A percentile compares a stretch with the other conserved stretches of the same genome.
Conservation (phyloP, 768 basidiomycete species). For the Agaricus bisporus region DNA sequence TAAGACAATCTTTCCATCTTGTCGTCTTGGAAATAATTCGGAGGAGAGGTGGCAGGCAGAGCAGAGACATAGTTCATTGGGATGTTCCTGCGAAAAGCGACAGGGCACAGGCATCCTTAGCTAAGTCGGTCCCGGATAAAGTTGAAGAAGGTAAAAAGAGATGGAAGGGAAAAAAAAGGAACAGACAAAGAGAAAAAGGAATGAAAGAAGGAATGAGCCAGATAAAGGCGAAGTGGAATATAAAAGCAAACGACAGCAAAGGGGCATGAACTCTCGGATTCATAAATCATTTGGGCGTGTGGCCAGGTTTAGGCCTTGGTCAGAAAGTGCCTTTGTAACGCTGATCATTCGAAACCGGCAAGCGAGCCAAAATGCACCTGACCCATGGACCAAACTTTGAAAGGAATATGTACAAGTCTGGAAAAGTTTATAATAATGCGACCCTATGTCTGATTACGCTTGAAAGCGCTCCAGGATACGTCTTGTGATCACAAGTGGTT, state of each 20-base stretch:
- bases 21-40: constrained; percentile 11
- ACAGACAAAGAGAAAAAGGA: background rate
- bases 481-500: constrained; percentile 8
- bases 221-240: constrained; percentile 5
- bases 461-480: background rate
- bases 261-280: constrained; percentile 10
- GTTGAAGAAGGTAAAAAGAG: background rate
- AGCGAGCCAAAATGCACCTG: constrained; percentile 9
- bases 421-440: constrained; percentile 10
- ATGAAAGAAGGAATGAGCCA: background rate
- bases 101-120: background rate
- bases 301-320: constrained; percentile 8
- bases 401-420: constrained; percentile 8
- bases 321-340: constrained; percentile 4
- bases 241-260: constrained; percentile 10
- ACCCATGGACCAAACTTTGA: background rate
- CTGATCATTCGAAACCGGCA: constrained; percentile 8
- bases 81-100: constrained; percentile 7
- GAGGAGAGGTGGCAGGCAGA: constrained; percentile 10
- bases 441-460: constrained; percentile 9
- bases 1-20: constrained; percentile 9
- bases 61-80: constrained; percentile 7
- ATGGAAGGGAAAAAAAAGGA: background rate
- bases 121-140: background rate
- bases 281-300: constrained; percentile 11